phyloP scores from a whole-genome alignment of 2,329 filamentous ascomycete species.

The Ophiocordyceps camponoti-rufipedis region DNA sequence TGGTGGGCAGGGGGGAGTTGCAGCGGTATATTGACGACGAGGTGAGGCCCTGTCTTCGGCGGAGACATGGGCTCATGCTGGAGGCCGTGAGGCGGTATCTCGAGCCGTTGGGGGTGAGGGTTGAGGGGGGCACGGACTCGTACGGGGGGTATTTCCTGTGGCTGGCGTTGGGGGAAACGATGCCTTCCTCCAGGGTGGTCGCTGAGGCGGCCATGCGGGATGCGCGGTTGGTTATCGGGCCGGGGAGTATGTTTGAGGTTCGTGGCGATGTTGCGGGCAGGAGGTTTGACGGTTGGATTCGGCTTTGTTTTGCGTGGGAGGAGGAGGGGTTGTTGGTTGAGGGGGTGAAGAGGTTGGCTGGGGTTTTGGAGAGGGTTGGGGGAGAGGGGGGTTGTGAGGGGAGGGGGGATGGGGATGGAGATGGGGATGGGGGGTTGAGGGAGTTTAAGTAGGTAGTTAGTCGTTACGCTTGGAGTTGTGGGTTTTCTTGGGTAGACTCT shows the following conservation, averaged over 20 bases:
- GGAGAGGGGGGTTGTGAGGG: conserved; percentile 9
- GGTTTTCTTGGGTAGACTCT: too few species aligned
- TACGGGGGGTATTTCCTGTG: conserved; percentile 81
- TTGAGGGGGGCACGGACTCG: conserved; percentile 22
- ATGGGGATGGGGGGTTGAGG: too few species aligned
- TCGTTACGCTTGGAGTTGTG: too few species aligned
- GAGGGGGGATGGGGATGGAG: too few species aligned
- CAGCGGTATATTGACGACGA: conserved; percentile 21
- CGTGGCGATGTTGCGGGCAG: conserved; percentile 32
- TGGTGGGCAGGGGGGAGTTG: conserved; percentile 26
- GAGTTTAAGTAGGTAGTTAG: too few species aligned
- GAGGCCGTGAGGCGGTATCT: conserved; percentile 40
- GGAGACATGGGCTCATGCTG: conserved; percentile 32
- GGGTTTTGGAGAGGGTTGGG: conserved; percentile 20
- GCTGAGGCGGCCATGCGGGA: conserved; percentile 37
- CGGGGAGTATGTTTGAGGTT: conserved; percentile 53
- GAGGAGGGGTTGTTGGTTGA: conserved; percentile 45
- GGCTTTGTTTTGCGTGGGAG: conserved; percentile 59
- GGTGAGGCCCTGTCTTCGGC: conserved; percentile 25
- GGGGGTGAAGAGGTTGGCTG: conserved; percentile 45
- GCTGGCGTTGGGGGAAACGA: conserved; percentile 31
- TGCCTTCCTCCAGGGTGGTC: conserved; percentile 32
- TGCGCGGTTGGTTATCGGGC: conserved; percentile 49
- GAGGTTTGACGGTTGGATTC: conserved; percentile 39
- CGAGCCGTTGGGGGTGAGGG: conserved; percentile 38